phyloP scores from a whole-genome alignment of 805 yeast genomes.

The Diddensiella santjacobensis region DNA sequence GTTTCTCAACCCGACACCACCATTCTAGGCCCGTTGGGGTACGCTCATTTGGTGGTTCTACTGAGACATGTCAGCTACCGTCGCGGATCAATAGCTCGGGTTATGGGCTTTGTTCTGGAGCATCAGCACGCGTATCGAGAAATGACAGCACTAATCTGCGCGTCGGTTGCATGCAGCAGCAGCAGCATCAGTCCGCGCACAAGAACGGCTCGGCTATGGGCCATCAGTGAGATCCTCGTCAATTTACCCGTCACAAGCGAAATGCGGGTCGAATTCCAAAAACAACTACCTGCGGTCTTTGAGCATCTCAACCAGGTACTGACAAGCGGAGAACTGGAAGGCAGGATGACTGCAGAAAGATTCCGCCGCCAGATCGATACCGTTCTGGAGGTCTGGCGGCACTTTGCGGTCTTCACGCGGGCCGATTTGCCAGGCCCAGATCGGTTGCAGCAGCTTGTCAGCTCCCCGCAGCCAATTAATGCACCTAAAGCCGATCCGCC shows the following conservation, averaged over 20 bases:
- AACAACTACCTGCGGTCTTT: constrained; percentile 12
- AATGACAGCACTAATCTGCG: constrained; percentile 24
- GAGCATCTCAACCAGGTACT: not conserved
- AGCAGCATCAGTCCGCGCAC: constrained; percentile 11
- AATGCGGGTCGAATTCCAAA: constrained; percentile 11
- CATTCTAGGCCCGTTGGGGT: constrained; percentile 21
- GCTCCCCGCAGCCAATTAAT: no score
- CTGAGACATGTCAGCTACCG: constrained; percentile 25
- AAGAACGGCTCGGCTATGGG: constrained; percentile 25
- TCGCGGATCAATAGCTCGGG: constrained; percentile 30
- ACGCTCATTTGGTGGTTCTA: constrained; percentile 24
- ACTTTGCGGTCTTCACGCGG: constrained; percentile 3
- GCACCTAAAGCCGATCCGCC: no score
- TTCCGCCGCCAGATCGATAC: constrained; percentile 12
- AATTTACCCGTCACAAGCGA: constrained; percentile 15
- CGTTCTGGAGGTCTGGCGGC: constrained; percentile 1
- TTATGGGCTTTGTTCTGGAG: constrained; percentile 30
- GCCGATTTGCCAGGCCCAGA: not conserved
- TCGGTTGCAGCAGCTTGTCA: not conserved
- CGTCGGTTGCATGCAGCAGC: constrained; percentile 13
- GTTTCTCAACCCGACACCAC: not conserved
- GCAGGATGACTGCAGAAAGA: constrained; percentile 14
- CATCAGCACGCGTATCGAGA: constrained; percentile 26
- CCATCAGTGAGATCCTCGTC: constrained; percentile 27
- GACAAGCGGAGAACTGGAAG: not conserved